Conservation (phyloP, 2,329 filamentous ascomycete genomes). For the Laburnicola sp. region DNA sequence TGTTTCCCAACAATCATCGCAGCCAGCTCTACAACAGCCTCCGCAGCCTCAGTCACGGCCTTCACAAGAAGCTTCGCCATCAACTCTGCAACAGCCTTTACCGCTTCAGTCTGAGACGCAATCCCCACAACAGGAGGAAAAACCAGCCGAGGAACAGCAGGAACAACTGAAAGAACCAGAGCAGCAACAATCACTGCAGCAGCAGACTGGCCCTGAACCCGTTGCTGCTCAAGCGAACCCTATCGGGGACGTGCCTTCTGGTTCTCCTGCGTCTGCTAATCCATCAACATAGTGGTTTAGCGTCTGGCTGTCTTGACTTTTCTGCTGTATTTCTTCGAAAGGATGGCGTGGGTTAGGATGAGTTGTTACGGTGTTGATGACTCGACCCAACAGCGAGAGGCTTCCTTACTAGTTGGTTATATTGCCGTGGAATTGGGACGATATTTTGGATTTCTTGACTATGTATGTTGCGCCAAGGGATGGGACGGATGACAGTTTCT, state of each 20-base stretch:
- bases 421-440: background rate
- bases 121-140: background rate
- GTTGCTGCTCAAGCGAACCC: background rate
- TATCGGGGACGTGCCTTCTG: background rate
- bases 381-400: too few species aligned
- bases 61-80: background rate
- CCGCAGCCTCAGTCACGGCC: background rate
- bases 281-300: background rate
- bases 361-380: background rate
- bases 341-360: background rate
- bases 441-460: background rate
- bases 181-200: background rate
- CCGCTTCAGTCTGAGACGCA: background rate
- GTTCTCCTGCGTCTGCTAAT: background rate
- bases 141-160: background rate
- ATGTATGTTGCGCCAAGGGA: background rate
- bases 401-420: background rate
- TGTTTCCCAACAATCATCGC: background rate
- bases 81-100: background rate
- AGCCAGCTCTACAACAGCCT: background rate
- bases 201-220: background rate
- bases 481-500: background rate
- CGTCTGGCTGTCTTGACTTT: background rate
- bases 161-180: background rate
- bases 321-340: conserved; percentile 2